These are phyloP conservation scores for barrel medic (Medicago truncatula) DNA, from an alignment of 306 rosid genomes.

Conservation along the genomic window DNA sequence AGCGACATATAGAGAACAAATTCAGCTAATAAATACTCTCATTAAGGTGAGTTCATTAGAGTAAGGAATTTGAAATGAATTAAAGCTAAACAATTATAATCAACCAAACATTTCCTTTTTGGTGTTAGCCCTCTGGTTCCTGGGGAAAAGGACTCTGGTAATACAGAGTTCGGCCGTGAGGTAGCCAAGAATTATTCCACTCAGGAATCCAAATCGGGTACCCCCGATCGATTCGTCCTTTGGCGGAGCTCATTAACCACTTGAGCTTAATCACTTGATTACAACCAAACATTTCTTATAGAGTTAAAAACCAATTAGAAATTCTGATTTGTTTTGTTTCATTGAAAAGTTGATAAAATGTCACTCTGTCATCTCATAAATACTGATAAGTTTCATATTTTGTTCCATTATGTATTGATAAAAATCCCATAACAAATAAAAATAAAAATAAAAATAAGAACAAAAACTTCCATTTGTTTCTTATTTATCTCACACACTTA, in stretches of 20 bases:
- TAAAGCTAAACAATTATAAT: slow-evolving; percentile 4
- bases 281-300: not conserved
- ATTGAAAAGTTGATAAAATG: slow-evolving; percentile 5
- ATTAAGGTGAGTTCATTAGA: not conserved
- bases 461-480: no score
- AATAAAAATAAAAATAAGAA: not conserved
- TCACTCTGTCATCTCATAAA: not conserved
- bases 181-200: no score
- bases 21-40: not conserved
- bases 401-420: slow-evolving; percentile 9
- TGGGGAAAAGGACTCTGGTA: no score
- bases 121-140: no score
- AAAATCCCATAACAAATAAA: slow-evolving; percentile 8
- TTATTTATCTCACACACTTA: no score
- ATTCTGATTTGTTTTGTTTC: not conserved
- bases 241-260: no score
- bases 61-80: not conserved
- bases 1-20: not conserved
- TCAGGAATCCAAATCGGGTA: no score
- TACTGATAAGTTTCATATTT: not conserved
- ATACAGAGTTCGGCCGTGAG: no score
- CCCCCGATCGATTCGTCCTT: no score
- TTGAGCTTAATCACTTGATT: no score
- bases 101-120: not conserved
- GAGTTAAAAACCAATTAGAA: not conserved